These are phyloP conservation scores for Penicillium palitans DNA, from an alignment of 2,329 filamentous ascomycete genomes.

Conservation along the genomic window DNA sequence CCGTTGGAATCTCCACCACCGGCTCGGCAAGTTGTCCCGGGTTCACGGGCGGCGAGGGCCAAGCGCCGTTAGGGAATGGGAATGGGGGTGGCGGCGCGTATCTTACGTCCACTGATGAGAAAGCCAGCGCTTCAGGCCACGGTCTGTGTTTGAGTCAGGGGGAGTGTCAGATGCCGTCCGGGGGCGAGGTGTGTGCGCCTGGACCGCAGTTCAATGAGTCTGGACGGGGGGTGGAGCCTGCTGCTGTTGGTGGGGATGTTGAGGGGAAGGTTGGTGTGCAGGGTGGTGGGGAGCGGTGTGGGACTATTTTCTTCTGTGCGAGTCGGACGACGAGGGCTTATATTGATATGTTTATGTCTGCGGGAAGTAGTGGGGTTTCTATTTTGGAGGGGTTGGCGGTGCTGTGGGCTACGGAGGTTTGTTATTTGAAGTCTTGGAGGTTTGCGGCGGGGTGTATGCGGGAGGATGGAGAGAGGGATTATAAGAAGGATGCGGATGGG, in stretches of 20 bases:
- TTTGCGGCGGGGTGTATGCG: constrained; percentile 40
- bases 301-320: constrained; percentile 32
- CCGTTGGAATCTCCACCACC: constrained; percentile 17
- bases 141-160: constrained; percentile 21
- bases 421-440: constrained; percentile 62
- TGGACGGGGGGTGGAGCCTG: neutral
- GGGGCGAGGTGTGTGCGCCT: constrained; percentile 14
- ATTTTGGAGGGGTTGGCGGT: constrained; percentile 69
- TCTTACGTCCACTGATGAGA: neutral
- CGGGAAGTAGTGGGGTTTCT: constrained; percentile 51
- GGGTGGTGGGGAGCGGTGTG: constrained; percentile 10
- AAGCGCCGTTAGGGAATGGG: neutral
- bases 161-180: constrained; percentile 25
- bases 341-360: constrained; percentile 61
- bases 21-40: constrained; percentile 24
- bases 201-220: neutral
- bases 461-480: constrained; percentile 13
- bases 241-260: neutral
- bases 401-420: constrained; percentile 75
- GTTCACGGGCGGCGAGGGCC: constrained; percentile 30
- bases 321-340: constrained; percentile 55
- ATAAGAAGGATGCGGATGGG: constrained; percentile 59
- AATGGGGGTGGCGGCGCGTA: neutral
- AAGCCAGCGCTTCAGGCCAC: constrained; percentile 9
- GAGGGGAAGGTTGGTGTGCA: neutral